Conservation (phyloP, 2,329 filamentous ascomycete species). For the Colletotrichum spaethianum region DNA sequence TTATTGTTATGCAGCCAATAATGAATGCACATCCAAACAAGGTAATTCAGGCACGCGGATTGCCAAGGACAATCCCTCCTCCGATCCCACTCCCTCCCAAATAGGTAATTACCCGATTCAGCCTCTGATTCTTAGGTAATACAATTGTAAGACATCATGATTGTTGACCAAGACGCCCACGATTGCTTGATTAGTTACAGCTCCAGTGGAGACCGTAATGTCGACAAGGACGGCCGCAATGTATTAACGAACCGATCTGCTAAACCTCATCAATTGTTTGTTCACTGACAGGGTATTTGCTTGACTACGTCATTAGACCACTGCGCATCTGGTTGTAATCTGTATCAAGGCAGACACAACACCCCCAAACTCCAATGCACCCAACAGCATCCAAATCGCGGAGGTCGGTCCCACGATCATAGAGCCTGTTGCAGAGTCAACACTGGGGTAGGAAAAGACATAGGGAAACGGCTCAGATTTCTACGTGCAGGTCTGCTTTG, state of each 20-base stretch:
- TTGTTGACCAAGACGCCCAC: background rate
- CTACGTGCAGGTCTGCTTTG: too few species aligned
- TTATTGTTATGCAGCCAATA: background rate
- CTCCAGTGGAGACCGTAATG: background rate
- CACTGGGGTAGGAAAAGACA: too few species aligned
- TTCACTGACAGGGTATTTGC: background rate
- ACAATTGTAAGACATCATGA: background rate
- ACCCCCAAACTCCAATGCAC: slow-evolving; percentile 1
- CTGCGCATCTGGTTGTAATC: background rate
- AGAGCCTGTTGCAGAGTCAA: too few species aligned
- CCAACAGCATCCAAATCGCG: background rate
- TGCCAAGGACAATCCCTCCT: slow-evolving; percentile 33
- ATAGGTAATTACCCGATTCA: slow-evolving; percentile 26
- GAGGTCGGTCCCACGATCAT: background rate
- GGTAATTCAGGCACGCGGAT: slow-evolving; percentile 6
- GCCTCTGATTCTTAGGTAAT: background rate
- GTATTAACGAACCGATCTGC: background rate
- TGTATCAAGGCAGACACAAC: background rate
- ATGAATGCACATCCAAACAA: background rate
- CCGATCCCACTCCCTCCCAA: slow-evolving; percentile 21
- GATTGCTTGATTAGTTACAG: background rate
- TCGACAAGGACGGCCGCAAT: slow-evolving; percentile 4
- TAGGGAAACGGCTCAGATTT: too few species aligned
- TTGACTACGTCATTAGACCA: slow-evolving; percentile 18
- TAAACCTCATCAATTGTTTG: background rate